phyloP scores from a whole-genome alignment of 2,329 filamentous ascomycete species.

The Colletotrichum theobromicola region DNA sequence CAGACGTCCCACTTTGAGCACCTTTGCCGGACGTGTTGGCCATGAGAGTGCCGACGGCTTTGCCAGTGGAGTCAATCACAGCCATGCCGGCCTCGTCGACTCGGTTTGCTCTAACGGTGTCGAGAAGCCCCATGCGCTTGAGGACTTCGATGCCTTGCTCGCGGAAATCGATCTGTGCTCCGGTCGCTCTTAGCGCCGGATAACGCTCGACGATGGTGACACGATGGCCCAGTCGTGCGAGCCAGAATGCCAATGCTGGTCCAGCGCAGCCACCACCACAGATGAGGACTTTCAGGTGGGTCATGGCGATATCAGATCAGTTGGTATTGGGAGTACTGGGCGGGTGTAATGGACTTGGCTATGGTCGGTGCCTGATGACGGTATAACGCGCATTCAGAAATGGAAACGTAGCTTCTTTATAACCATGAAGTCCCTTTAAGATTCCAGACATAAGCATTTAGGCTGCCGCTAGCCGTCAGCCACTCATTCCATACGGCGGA shows the following conservation, averaged over 20 bases:
- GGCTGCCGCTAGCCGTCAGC: not conserved
- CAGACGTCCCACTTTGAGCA: conserved; percentile 44
- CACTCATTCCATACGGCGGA: not conserved
- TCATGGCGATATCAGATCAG: not conserved
- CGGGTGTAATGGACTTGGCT: not conserved
- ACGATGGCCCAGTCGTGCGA: conserved; percentile 41
- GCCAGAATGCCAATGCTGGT: conserved; percentile 53
- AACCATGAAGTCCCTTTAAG: not conserved
- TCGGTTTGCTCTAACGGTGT: conserved; percentile 43
- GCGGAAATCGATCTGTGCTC: conserved; percentile 60
- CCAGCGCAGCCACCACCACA: conserved; percentile 40
- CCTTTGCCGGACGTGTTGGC: conserved; percentile 22
- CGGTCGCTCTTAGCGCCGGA: conserved; percentile 46
- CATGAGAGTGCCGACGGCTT: not conserved
- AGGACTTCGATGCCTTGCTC: conserved; percentile 55
- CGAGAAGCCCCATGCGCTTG: conserved; percentile 55
- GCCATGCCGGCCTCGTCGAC: conserved; percentile 52
- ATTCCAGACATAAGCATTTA: not conserved
- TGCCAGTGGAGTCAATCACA: conserved; percentile 45
- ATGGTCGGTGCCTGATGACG: not conserved
- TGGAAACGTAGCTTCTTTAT: not conserved
- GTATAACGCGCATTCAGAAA: not conserved
- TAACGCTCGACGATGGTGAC: conserved; percentile 48
- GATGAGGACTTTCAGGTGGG: conserved; percentile 34
- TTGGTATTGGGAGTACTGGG: not conserved